Percentiles rank a stretch among this genome's conserved stretches.
These are phyloP conservation scores for Blastocystis sp. DNA, from an alignment of 352 stramenopile genomes.

Conservation along the genomic window DNA sequence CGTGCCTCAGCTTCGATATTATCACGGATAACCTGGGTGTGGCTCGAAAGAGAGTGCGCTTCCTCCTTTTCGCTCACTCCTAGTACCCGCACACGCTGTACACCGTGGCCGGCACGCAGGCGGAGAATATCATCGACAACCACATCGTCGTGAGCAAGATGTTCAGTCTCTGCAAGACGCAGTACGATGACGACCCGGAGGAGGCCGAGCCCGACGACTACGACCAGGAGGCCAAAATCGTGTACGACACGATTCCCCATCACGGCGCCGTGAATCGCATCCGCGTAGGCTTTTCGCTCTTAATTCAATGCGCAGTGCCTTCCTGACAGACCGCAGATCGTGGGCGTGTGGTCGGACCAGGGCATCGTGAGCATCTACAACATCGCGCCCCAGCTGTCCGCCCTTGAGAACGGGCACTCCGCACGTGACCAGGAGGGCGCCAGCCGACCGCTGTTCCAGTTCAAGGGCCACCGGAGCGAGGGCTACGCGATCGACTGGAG, in stretches of 20 bases:
- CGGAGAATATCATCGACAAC: constrained; percentile 85
- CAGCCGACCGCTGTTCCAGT: constrained; percentile 81
- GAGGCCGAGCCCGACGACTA: constrained; percentile 80
- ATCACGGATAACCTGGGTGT: constrained; percentile 89
- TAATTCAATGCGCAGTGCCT: constrained; percentile 39
- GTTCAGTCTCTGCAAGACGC: constrained; percentile 89
- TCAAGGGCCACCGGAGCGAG: constrained; percentile 88
- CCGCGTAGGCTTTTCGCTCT: constrained; percentile 70
- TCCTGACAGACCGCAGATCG: constrained; percentile 81
- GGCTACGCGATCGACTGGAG: constrained; percentile 98
- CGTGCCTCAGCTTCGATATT: constrained; percentile 93
- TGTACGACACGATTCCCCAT: constrained; percentile 90
- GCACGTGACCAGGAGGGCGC: constrained; percentile 18
- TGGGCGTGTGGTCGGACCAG: constrained; percentile 91
- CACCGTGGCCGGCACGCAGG: constrained; percentile 91
- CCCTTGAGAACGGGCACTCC: constrained; percentile 76
- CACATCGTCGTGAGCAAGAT: constrained; percentile 96
- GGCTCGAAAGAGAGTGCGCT: constrained; percentile 77
- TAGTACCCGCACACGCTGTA: constrained; percentile 91
- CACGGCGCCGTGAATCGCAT: constrained; percentile 90
- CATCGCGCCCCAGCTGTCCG: constrained; percentile 83
- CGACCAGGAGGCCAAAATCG: constrained; percentile 87
- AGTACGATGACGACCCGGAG: constrained; percentile 77
- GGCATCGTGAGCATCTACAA: constrained; percentile 93
- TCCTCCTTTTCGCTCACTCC: not conserved